Base-by-base conservation (phyloP, 1,284 basidiomycete genomes). In the Clitocybe nebularis region DNA sequence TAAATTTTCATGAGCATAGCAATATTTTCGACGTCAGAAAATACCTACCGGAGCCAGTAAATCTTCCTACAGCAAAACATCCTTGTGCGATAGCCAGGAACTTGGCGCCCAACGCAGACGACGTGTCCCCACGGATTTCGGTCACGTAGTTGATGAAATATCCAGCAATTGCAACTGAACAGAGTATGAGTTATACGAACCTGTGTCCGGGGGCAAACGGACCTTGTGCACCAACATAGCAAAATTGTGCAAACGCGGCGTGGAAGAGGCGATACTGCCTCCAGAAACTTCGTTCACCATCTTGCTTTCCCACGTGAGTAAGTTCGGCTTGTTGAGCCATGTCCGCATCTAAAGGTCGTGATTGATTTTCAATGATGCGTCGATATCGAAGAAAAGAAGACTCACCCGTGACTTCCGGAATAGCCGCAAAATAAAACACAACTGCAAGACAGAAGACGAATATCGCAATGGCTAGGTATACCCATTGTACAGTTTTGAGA, bases 121-220 rank as follows among this genome's bases (percentile, higher is more conserved):
- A 44, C 0, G 60, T 62, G 21, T 49, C 38, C 0, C 49, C 44
- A 26, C 61, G 48, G 8, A 53, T 52, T 46, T 64, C 61, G 2
- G 56, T 60, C 8, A 57, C 53, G 36, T 64, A 64, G 48, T 63
- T 64, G 45, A 64, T 62, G 41, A 64, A 64, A 32, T 62, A 64
- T 4, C 55, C 54, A 4, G 61, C 61, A 34, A 62, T 59, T 1
- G 58, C 61, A 10, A 64, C 61, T 64, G 38, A 21, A 24, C 3
- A n/a, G 10, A 14, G 26, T n/a, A n/a, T n/a, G n/a, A n/a, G n/a
- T n/a, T n/a, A n/a, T n/a, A n/a, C n/a, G n/a, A n/a, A n/a, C n/a
- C n/a, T n/a, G n/a, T n/a, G n/a, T n/a, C n/a, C n/a, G n/a, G n/a
- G n/a, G n/a, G n/a, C n/a, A n/a, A 30, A 41, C 44, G 20, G 22